Evolutionary conservation across 2,329 filamentous ascomycete species (phyloP).

Genomic region (Xylariaceae sp.): DNA sequence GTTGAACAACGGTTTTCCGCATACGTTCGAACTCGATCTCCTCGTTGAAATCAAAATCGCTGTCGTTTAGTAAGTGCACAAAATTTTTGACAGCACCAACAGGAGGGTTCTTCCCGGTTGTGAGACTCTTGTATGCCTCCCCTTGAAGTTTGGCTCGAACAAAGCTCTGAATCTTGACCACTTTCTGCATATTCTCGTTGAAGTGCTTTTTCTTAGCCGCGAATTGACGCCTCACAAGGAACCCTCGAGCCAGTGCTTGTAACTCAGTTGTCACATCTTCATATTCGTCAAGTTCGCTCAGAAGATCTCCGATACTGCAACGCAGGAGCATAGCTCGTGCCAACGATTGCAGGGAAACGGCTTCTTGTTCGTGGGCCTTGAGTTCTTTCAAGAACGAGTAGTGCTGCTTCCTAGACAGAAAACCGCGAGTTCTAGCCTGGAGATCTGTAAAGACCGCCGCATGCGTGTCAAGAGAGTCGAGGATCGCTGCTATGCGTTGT

Average conservation of each 20-base stretch:
- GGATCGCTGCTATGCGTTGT: conserved; percentile 53
- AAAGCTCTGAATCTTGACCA: conserved; percentile 98
- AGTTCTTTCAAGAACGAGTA: conserved; percentile 71
- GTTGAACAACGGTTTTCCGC: conserved; percentile 94
- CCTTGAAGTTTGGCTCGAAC: conserved; percentile 94
- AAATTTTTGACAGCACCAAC: conserved; percentile 98
- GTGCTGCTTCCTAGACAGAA: conserved; percentile 65
- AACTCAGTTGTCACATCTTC: conserved; percentile 78
- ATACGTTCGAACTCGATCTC: conserved; percentile 96
- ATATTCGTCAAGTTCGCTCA: conserved; percentile 80
- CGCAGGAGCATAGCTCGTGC: conserved; percentile 81
- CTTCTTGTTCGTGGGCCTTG: conserved; percentile 68
- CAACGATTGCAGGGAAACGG: conserved; percentile 75
- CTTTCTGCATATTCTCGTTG: conserved; percentile 97
- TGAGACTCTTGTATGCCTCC: conserved; percentile 96
- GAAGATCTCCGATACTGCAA: conserved; percentile 71
- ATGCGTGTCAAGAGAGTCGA: conserved; percentile 63
- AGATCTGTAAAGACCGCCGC: conserved; percentile 63
- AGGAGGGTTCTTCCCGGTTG: conserved; percentile 93
- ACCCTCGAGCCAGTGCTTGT: conserved; percentile 76
- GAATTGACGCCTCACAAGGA: conserved; percentile 75
- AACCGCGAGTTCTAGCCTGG: conserved; percentile 72
- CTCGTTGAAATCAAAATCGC: conserved; percentile 98
- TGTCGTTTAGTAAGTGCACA: conserved; percentile 95
- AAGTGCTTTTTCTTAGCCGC: conserved; percentile 87